phyloP scores from a whole-genome alignment of 805 yeast species.

The Schwanniomyces vanrijiae region DNA sequence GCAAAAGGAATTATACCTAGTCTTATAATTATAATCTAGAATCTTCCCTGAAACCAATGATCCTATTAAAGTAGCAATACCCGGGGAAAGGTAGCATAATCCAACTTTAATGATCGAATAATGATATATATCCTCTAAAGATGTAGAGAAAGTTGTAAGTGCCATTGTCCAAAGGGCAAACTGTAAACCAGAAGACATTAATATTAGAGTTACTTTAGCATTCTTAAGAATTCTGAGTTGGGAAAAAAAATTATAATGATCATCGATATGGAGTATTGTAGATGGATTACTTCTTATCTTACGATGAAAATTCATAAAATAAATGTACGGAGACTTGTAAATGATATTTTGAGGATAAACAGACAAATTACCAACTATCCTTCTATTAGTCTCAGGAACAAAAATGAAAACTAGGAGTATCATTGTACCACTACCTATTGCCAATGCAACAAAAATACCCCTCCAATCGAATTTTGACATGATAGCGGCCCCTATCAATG shows the following conservation, averaged over 20 bases:
- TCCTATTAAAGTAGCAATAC: conserved; percentile 63
- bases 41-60: conserved; percentile 58
- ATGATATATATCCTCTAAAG: conserved; percentile 48
- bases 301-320: background rate
- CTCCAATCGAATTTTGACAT: conserved; percentile 52
- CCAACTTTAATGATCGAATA: conserved; percentile 62
- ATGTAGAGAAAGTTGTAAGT: conserved; percentile 63
- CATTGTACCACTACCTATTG: conserved; percentile 55
- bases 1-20: background rate
- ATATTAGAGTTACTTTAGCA: conserved; percentile 2
- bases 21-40: conserved; percentile 51
- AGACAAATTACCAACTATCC: conserved; percentile 72
- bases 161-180: conserved; percentile 71
- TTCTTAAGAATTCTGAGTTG: conserved; percentile 39
- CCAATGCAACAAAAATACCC: conserved; percentile 69
- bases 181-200: conserved; percentile 60
- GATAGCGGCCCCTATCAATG: conserved; percentile 56
- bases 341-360: conserved; percentile 42
- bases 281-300: conserved; percentile 29
- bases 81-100: conserved; percentile 73
- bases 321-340: conserved; percentile 40
- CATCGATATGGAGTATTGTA: conserved; percentile 14
- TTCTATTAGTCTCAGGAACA: conserved; percentile 74
- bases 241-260: background rate
- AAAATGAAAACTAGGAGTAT: conserved; percentile 22